Base-by-base conservation (phyloP, 305 asterid genomes). In the Fraxinus xanthoxyloides region DNA sequence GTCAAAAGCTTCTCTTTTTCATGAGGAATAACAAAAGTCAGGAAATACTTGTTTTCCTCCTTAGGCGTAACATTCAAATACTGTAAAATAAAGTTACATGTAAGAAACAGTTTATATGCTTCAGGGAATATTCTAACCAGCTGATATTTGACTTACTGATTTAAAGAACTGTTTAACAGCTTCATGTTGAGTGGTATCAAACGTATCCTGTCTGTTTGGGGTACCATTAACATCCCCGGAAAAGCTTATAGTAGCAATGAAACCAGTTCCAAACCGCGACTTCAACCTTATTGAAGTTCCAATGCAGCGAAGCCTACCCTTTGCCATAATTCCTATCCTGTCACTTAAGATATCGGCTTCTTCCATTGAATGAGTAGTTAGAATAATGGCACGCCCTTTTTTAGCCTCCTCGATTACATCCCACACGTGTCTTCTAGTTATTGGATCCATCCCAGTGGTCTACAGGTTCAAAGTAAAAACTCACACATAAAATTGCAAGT, bases 381-480 rank as follows among this genome's bases (percentile, higher is more conserved):
- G 89, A 78, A 96, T 92, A 51, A 96, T 92, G 17, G 98, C 95
- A 76, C 99, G 95, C 54, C 98, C 98, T 86, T 85, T 90, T 85
- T 96, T 96, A 56, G 99, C 95, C 59, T 85, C 89, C 90, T 96
- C 98, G 61, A 94, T 93, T 56, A 96, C 97, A 84, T 94, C 97
- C 98, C 99, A 96, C 76, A 91, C 97, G 32, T 92, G 98, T 84
- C 99, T 90, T 79, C 97, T 86, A 43, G 97, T 92, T 79, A 94
- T 86, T 79, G 99, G 99, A 85, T 94, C 99, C 98, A 96, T 96
- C 81, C 99, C 99, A 61, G 99, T 93, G 34, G 99, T 96, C 99
- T 96, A 89, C 73, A 72, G 59, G 26, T 80, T 77, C 77, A 81
- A 79, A 61, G 82, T 43, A 81, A 80, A 69, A 30, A 19, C 7